A percentile compares a stretch with the other conserved stretches of the same genome.
Evolutionary conservation across 2,329 filamentous ascomycete species (phyloP).

Genomic region (Penicillium sp.): DNA sequence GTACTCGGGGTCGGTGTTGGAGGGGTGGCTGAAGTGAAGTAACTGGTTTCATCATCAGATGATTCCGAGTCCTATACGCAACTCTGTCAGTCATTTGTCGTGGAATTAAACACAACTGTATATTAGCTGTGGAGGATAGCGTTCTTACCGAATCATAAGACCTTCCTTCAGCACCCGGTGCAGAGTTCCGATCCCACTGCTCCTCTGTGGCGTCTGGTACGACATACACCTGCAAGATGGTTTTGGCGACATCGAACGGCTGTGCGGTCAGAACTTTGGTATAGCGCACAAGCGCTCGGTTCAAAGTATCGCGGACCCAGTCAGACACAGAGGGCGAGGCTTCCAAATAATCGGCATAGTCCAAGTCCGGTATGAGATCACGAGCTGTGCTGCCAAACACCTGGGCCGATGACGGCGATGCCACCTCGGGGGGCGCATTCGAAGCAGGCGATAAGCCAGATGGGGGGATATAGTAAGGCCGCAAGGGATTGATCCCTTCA

Average conservation of each 20-base stretch:
- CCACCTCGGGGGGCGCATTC: constrained; percentile 31
- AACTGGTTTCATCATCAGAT: constrained; percentile 75
- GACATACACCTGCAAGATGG: constrained; percentile 75
- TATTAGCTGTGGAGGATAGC: neutral
- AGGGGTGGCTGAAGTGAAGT: constrained; percentile 69
- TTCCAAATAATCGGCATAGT: constrained; percentile 87
- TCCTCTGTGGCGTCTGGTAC: constrained; percentile 42
- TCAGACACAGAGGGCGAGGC: constrained; percentile 72
- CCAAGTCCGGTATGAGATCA: constrained; percentile 83
- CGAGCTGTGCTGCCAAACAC: constrained; percentile 66
- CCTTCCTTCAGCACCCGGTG: constrained; percentile 27
- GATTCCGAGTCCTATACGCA: constrained; percentile 41
- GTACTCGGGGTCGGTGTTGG: constrained; percentile 44
- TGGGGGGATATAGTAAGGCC: constrained; percentile 64
- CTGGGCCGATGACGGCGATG: constrained; percentile 46
- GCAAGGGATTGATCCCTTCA: constrained; percentile 58
- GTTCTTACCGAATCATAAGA: constrained; percentile 36
- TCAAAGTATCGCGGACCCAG: constrained; percentile 72
- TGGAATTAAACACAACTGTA: neutral
- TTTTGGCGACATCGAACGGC: constrained; percentile 97
- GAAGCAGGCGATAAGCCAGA: constrained; percentile 57
- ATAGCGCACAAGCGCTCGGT: constrained; percentile 90
- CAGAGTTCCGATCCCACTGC: constrained; percentile 31
- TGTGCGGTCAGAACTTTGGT: constrained; percentile 84
- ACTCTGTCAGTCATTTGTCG: constrained; percentile 9